Evolutionary conservation across 225 moss, liverwort and hornwort species (phyloP), one percentile per base, ranked within the genome.

Genomic region (Pleurozium schreberi): DNA sequence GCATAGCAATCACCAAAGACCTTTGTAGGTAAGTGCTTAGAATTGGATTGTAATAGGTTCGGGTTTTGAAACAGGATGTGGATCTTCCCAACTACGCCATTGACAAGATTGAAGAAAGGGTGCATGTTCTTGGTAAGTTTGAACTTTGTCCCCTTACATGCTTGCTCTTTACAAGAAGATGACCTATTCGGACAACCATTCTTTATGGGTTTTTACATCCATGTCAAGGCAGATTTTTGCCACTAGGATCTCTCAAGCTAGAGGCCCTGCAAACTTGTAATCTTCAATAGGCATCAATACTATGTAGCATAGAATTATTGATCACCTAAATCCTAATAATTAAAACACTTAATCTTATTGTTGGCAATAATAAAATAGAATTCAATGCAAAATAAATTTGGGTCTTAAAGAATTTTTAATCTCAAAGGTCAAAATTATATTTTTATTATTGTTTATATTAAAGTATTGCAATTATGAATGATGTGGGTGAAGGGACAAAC

Each of bases 11-110:
- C n/a, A n/a, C n/a, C n/a, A n/a, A n/a, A n/a, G n/a, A n/a, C n/a
- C n/a, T n/a, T n/a, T n/a, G n/a, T n/a, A n/a, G n/a, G n/a, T n/a
- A n/a, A n/a, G n/a, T n/a, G n/a, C n/a, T n/a, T n/a, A n/a, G n/a
- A n/a, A n/a, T n/a, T n/a, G n/a, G n/a, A 3, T 4, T 45, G 9
- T 1, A 2, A 3, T 3, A 73, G 0, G 1, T 31, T 19, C 1
- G 6, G 4, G 0, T 30, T 74, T 47, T 74, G 4, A 31, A 74
- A 3, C 18, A 74, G 2, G 17, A 74, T 18, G 18, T 31, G 3
- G 10, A 45, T 73, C 28, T 43, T 45, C 2, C 2, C 0, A 0
- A 45, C 18, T 2, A 11, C 1, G 2, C 31, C 3, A 3, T 31
- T 47, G 18, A 74, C 1, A 2, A 74, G 6, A 11, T 11, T 45